Percentiles rank a stretch among this genome's conserved stretches.
Evolutionary conservation across 2,329 filamentous ascomycete species (phyloP).

Genomic region (Pestalotiopsis sp.): DNA sequence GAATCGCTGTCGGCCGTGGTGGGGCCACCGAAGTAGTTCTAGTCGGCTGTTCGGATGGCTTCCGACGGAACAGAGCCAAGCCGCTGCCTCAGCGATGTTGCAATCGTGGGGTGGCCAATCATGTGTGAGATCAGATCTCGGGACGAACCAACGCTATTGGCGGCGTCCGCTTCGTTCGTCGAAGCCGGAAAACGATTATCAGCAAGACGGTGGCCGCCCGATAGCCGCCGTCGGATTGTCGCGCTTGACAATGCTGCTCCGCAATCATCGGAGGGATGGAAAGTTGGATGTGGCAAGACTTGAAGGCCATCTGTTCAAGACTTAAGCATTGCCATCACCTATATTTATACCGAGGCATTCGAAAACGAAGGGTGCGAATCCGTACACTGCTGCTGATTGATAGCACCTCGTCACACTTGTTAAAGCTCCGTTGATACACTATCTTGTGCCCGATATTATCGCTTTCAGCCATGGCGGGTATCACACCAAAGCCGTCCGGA

Average conservation of each 20-base stretch:
- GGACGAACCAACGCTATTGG: background rate
- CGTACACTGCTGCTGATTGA: background rate
- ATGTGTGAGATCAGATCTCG: background rate
- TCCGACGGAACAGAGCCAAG: background rate
- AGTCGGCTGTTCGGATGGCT: background rate
- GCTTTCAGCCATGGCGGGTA: background rate
- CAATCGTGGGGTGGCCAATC: background rate
- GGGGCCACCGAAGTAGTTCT: background rate
- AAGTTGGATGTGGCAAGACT: background rate
- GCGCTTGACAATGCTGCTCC: background rate
- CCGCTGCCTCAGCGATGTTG: background rate
- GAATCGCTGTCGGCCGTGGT: background rate
- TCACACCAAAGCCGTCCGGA: slow-evolving; percentile 9
- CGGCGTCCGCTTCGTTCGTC: background rate
- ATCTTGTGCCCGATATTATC: background rate
- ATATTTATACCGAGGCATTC: background rate
- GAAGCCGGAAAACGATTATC: background rate
- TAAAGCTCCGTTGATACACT: background rate
- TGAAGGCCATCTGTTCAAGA: background rate
- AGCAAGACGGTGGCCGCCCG: background rate
- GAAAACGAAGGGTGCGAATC: background rate
- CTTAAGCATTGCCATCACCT: background rate
- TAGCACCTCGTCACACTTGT: background rate
- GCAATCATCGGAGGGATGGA: background rate
- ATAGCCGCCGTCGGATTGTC: background rate